Evolutionary conservation across 192 early-diverging fungal species (phyloP).

Genomic region (Paraglomus occultum): DNA sequence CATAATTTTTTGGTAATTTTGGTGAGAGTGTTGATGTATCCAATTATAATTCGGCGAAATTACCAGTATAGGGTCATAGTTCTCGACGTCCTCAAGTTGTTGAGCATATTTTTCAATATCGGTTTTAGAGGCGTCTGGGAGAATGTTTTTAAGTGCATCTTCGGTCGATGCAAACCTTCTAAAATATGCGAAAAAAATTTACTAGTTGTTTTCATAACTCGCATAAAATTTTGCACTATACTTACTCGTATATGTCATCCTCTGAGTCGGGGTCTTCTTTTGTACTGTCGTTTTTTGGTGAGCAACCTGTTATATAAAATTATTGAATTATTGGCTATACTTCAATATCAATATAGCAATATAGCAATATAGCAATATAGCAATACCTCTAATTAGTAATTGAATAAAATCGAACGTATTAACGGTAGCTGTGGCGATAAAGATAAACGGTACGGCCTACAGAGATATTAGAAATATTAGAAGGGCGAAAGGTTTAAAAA

Average conservation of each 20-base stretch:
- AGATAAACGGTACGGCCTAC: too few relatives aligned
- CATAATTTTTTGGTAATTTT: neutral
- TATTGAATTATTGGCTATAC: neutral
- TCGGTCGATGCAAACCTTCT: conserved; percentile 7
- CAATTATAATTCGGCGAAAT: conserved; percentile 13
- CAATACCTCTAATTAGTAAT: too few relatives aligned
- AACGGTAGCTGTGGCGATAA: too few relatives aligned
- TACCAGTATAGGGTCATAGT: conserved; percentile 1
- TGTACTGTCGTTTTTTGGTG: neutral
- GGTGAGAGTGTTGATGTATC: conserved; percentile 3
- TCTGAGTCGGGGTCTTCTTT: neutral
- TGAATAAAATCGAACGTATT: too few relatives aligned
- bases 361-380: too few relatives aligned
- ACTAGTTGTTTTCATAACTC: neutral
- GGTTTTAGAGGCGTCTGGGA: neutral
- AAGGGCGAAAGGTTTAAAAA: too few relatives aligned
- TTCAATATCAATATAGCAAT: conserved; percentile 5
- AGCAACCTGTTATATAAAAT: neutral
- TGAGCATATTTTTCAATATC: conserved; percentile 8
- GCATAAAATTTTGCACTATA: conserved; percentile 10
- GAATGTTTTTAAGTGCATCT: conserved; percentile 18
- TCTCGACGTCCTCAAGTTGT: conserved; percentile 1
- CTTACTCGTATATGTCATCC: neutral
- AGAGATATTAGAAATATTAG: too few relatives aligned
- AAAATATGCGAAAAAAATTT: conserved; percentile 18